Evolutionary conservation across 1,284 basidiomycete genomes (phyloP).

Genomic region (Malassezia psittaci): DNA sequence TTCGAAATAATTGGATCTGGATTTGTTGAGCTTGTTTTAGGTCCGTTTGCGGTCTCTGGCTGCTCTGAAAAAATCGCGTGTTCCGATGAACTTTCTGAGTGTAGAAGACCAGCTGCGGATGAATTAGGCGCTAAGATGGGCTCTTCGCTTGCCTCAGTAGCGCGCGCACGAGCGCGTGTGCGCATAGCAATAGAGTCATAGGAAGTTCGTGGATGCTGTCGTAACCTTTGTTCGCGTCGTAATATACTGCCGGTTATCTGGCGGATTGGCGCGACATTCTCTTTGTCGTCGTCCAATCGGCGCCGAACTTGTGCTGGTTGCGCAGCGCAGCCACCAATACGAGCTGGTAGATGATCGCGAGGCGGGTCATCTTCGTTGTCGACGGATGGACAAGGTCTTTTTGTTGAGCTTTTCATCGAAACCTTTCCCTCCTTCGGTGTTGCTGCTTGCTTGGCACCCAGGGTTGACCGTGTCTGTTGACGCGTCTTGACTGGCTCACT

Average conservation of each 20-base stretch:
- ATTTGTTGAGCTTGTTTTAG: too few species aligned
- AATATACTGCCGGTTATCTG: slow-evolving; percentile 20
- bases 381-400: not conserved
- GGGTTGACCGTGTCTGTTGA: not conserved
- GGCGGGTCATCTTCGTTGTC: slow-evolving; percentile 3
- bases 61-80: too few species aligned
- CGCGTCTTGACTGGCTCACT: slow-evolving; percentile 1
- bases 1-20: too few species aligned
- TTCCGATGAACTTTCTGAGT: too few species aligned
- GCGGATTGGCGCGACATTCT: slow-evolving; percentile 42
- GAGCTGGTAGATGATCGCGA: not conserved
- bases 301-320: slow-evolving; percentile 5
- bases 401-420: too few species aligned
- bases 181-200: slow-evolving; percentile 25
- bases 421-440: too few species aligned
- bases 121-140: not conserved
- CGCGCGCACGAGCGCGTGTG: slow-evolving; percentile 14
- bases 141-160: not conserved
- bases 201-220: not conserved
- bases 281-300: slow-evolving; percentile 41
- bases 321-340: slow-evolving; percentile 28
- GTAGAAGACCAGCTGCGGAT: too few species aligned
- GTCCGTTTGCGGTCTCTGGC: too few species aligned
- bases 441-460: too few species aligned
- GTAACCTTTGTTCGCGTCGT: slow-evolving; percentile 17